Evolutionary conservation across 1,139 yeast species (phyloP).

Genomic region (Yamadazyma trypodendri): DNA sequence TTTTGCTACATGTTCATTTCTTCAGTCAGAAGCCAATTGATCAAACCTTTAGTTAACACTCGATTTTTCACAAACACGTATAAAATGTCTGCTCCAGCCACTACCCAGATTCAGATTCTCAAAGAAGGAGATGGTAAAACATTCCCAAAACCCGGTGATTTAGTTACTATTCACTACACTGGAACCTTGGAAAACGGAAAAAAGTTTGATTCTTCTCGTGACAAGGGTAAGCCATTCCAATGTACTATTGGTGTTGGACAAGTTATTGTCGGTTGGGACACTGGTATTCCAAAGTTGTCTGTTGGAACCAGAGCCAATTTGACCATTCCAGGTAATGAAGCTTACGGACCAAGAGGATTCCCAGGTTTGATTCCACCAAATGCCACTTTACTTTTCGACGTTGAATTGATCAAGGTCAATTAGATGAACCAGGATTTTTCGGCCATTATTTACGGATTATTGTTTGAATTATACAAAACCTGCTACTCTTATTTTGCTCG

Average conservation of each 20-base stretch:
- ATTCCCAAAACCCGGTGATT: conserved; percentile 84
- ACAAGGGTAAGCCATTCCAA: conserved; percentile 92
- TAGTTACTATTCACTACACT: conserved; percentile 89
- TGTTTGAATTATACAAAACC: too few species aligned
- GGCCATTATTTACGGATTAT: too few species aligned
- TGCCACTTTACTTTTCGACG: conserved; percentile 90
- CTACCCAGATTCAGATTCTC: conserved; percentile 44
- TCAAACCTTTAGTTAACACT: conserved; percentile 1
- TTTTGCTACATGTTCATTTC: conserved; percentile 2
- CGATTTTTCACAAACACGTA: conserved; percentile 5
- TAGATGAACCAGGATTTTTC: too few species aligned
- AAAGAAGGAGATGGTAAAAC: conserved; percentile 77
- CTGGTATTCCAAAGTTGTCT: conserved; percentile 85
- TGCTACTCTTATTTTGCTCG: conserved; percentile 5
- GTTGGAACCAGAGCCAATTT: conserved; percentile 89
- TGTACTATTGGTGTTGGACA: conserved; percentile 93
- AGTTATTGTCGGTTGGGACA: conserved; percentile 96
- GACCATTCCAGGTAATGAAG: conserved; percentile 90
- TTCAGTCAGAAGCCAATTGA: conserved; percentile 1
- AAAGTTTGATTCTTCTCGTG: conserved; percentile 92
- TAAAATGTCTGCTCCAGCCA: conserved; percentile 40
- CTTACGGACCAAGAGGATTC: conserved; percentile 92
- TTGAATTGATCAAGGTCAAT: conserved; percentile 82
- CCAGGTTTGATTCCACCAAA: conserved; percentile 96
- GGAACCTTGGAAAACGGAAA: conserved; percentile 94